Conservation (phyloP, 148 eudicot species). For the Rheum nobile region DNA sequence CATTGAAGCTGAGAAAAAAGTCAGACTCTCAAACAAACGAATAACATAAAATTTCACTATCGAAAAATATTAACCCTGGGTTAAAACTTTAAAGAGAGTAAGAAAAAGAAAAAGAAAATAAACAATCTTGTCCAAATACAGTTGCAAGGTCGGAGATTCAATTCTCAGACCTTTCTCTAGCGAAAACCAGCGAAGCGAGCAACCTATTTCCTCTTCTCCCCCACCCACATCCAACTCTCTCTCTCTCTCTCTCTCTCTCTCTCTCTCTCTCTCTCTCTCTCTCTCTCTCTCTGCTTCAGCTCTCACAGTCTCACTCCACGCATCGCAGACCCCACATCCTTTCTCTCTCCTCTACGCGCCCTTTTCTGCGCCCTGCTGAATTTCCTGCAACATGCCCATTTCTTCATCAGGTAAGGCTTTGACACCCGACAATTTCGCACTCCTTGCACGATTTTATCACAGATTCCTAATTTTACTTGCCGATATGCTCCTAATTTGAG, state of each 20-base stretch:
- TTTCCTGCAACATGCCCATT: slow-evolving; percentile 47
- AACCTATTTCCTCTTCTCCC: background rate
- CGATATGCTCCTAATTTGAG: background rate
- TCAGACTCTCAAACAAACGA: no score
- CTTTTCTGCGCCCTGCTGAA: slow-evolving; percentile 9
- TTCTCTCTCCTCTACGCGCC: slow-evolving; percentile 1
- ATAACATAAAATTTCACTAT: no score
- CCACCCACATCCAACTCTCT: background rate
- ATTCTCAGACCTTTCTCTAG: no score
- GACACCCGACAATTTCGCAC: background rate
- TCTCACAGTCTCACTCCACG: no score
- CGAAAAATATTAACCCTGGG: no score
- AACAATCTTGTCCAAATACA: no score
- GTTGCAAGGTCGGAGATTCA: no score
- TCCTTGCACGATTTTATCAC: background rate
- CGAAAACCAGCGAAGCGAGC: background rate
- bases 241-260: background rate
- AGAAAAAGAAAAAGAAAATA: no score
- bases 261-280: background rate
- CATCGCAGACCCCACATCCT: slow-evolving; percentile 4
- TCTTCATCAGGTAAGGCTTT: slow-evolving; percentile 57
- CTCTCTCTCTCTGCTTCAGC: slow-evolving; percentile 1
- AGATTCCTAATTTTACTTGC: background rate
- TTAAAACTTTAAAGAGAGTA: no score
- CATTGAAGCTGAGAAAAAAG: no score